Percentiles rank a stretch among this genome's conserved stretches.
Evolutionary conservation across 257 asterid species (phyloP).

Genomic region (Gentiana straminea): DNA sequence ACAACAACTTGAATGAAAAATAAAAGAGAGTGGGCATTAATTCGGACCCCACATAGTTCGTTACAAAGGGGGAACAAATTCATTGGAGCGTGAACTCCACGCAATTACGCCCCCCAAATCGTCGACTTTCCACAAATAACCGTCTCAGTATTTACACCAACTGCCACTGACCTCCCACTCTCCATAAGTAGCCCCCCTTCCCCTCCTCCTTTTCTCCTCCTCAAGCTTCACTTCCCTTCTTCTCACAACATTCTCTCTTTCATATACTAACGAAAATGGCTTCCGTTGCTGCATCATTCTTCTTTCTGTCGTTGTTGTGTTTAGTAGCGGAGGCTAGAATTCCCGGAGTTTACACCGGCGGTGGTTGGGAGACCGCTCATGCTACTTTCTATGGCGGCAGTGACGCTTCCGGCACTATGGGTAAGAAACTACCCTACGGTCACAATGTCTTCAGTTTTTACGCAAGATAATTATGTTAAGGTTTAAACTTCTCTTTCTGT

Average conservation of each 20-base stretch:
- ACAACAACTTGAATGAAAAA: too few relatives aligned
- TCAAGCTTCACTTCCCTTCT: conserved; percentile 6
- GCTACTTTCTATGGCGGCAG: conserved; percentile 91
- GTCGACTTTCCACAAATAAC: background rate
- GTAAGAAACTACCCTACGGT: conserved; percentile 19
- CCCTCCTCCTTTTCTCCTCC: conserved; percentile 29
- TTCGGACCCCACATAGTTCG: too few relatives aligned
- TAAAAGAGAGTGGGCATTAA: too few relatives aligned
- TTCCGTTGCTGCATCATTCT: conserved; percentile 21
- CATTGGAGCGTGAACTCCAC: too few relatives aligned
- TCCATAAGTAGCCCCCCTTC: conserved; percentile 56
- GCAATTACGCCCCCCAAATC: background rate
- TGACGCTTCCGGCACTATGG: conserved; percentile 92
- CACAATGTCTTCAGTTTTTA: too few relatives aligned
- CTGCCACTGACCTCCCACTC: conserved; percentile 37
- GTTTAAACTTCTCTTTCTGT: too few relatives aligned
- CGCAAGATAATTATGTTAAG: too few relatives aligned
- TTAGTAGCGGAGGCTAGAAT: conserved; percentile 28
- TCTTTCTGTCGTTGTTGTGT: conserved; percentile 8
- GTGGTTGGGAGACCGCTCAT: conserved; percentile 59
- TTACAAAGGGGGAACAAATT: too few relatives aligned
- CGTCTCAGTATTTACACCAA: conserved; percentile 16
- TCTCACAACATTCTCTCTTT: too few relatives aligned
- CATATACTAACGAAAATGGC: background rate
- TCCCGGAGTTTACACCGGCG: conserved; percentile 62